A percentile compares a stretch with the other conserved stretches of the same genome.
Conservation (phyloP, 768 basidiomycete genomes). For the Boletus reticulatus region DNA sequence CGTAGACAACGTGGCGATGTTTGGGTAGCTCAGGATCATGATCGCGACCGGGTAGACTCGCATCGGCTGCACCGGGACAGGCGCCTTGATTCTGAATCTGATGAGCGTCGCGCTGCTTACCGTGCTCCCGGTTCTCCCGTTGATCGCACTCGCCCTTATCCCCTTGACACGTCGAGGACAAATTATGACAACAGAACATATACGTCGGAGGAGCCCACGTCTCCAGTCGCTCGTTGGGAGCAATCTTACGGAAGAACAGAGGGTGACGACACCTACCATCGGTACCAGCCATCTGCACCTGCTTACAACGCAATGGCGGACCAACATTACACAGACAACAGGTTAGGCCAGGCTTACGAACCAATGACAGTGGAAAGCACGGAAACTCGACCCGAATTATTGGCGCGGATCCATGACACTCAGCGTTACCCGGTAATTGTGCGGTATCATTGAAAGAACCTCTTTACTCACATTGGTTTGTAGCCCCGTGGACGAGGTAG, state of each 20-base stretch:
- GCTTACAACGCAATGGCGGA: not conserved
- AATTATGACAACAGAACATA: slow-evolving; percentile 7
- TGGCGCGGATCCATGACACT: slow-evolving; percentile 25
- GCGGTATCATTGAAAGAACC: not conserved
- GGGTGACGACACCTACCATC: slow-evolving; percentile 12
- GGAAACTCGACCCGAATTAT: slow-evolving; percentile 16
- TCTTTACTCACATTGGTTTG: not conserved
- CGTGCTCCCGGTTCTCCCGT: slow-evolving; percentile 4
- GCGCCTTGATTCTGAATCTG: slow-evolving; percentile 9
- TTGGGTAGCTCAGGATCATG: slow-evolving; percentile 15
- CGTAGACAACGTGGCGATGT: slow-evolving; percentile 25
- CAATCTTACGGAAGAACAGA: slow-evolving; percentile 9
- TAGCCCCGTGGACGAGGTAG: slow-evolving; percentile 26
- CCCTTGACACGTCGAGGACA: slow-evolving; percentile 4
- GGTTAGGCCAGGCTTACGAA: slow-evolving; percentile 13
- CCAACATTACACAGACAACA: slow-evolving; percentile 5
- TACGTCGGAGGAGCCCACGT: not conserved
- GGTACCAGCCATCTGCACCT: slow-evolving; percentile 4
- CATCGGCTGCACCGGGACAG: slow-evolving; percentile 12
- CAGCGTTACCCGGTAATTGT: slow-evolving; percentile 22
- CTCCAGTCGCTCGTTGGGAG: slow-evolving; percentile 3
- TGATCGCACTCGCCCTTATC: slow-evolving; percentile 5
- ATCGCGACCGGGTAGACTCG: slow-evolving; percentile 1
- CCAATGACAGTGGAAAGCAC: slow-evolving; percentile 8
- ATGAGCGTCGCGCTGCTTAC: slow-evolving; percentile 10